Evolutionary conservation across 2,329 filamentous ascomycete genomes (phyloP).

Genomic region (Phialemonium atrogriseum): DNA sequence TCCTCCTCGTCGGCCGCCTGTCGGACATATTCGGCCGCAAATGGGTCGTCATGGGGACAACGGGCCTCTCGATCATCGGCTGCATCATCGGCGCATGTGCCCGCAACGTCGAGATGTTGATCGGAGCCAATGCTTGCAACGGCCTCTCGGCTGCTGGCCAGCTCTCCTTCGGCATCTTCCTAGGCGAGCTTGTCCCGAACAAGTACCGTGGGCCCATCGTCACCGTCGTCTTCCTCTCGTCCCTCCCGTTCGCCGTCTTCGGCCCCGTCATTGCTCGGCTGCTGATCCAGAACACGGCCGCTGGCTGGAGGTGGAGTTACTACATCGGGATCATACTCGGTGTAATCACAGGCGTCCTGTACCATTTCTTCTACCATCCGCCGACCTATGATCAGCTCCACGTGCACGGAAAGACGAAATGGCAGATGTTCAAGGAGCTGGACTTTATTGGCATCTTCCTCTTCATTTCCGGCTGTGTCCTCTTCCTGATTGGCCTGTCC

Average conservation of each 20-base stretch:
- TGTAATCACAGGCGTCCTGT: conserved; percentile 29
- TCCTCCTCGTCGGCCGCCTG: conserved; percentile 52
- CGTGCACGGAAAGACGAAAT: conserved; percentile 23
- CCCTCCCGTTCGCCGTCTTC: conserved; percentile 31
- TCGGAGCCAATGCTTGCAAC: conserved; percentile 48
- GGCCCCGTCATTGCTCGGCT: conserved; percentile 38
- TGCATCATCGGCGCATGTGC: conserved; percentile 51
- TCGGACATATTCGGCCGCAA: conserved; percentile 54
- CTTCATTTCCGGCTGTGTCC: conserved; percentile 29
- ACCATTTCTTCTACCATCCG: conserved; percentile 36
- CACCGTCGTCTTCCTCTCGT: conserved; percentile 28
- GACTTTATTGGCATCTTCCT: conserved; percentile 37
- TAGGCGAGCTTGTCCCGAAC: conserved; percentile 35
- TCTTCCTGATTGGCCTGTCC: conserved; percentile 34
- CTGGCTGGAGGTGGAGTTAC: conserved; percentile 41
- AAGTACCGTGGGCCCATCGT: conserved; percentile 27
- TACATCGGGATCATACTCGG: conserved; percentile 37
- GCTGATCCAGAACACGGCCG: conserved; percentile 30
- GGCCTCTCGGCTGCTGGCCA: conserved; percentile 41
- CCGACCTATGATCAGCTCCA: conserved; percentile 35
- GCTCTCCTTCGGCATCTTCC: conserved; percentile 30
- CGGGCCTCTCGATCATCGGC: conserved; percentile 43
- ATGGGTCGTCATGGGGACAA: conserved; percentile 42
- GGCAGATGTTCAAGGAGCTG: conserved; percentile 31
- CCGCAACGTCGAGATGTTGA: conserved; percentile 46